Evolutionary conservation across 2,329 filamentous ascomycete genomes (phyloP), one percentile per base, ranked within the genome.

Genomic region (Ophiocordyceps unilateralis): DNA sequence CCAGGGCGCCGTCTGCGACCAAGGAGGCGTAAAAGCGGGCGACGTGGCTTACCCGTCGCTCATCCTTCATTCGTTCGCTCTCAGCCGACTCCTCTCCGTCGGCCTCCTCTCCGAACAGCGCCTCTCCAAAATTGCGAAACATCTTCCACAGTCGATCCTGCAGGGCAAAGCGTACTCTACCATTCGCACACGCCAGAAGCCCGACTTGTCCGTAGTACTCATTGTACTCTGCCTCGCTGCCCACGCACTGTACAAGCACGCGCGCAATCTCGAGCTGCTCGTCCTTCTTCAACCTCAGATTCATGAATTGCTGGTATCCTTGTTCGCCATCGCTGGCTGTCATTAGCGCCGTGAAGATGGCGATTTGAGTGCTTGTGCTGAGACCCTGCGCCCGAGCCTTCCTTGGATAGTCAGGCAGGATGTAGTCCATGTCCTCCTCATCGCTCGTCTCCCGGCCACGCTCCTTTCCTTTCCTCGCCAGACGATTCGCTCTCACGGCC

Each of bases 341-440:
- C 69, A 95, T 83, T 46, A 98, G 78, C 5, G 87, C 80, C 28
- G 93, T 74, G 59, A 98, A 98, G 46, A 98, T 93, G n/a, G 86
- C 84, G 43, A 85, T 77, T 39, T 88, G 81, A 19, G 91, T 73
- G 45, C 85, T 78, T 0, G 86, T 93, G 56, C 86, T 91, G 75
- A 95, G 86, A 19, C 85, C 79, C 49, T 93, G 82, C 39, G 83
- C 75, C 45, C 76, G 74, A 14, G 87, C 86, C n/a, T 93, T 74
- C 46, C 78, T 73, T 17, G 58, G 57, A 10, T 88, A 74, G 52
- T 93, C 83, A 1, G 82, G 72, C n/a, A 70, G 58, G n/a, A 64
- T 57, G 47, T 64, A 58, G 30, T 66, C 65, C 47, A 69, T 65
- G 12, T 71, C 67, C 44, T 67, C 62, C 22, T 66, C 60, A n/a